phyloP scores from a whole-genome alignment of 768 basidiomycete genomes.

The Mycena vitilis region DNA sequence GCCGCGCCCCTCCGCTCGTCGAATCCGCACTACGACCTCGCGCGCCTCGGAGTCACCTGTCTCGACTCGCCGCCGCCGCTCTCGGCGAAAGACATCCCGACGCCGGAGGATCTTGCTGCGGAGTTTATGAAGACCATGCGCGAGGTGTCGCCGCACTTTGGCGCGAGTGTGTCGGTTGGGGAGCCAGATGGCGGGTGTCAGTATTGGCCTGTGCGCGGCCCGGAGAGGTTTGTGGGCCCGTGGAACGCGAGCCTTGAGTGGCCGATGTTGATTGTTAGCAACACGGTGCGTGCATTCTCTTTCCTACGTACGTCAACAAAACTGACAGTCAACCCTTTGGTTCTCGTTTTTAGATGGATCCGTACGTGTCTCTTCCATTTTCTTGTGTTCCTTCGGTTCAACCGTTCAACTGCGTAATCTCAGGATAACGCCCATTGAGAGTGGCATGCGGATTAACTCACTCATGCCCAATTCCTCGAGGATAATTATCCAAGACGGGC shows the following conservation, averaged over 20 bases:
- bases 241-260: slow-evolving; percentile 43
- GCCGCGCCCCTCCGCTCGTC: background rate
- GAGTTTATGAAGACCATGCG: slow-evolving; percentile 30
- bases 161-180: slow-evolving; percentile 32
- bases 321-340: background rate
- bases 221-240: slow-evolving; percentile 42
- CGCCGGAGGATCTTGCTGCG: slow-evolving; percentile 29
- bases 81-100: slow-evolving; percentile 11
- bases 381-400: background rate
- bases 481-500: slow-evolving; percentile 40
- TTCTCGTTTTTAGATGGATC: slow-evolving; percentile 26
- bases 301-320: background rate
- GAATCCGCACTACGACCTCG: slow-evolving; percentile 28
- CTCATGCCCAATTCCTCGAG: slow-evolving; percentile 40
- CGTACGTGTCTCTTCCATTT: slow-evolving; percentile 14
- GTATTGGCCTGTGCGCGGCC: slow-evolving; percentile 40
- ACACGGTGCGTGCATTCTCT: slow-evolving; percentile 29
- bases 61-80: slow-evolving; percentile 38
- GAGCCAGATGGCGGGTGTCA: slow-evolving; percentile 42
- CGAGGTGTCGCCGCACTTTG: slow-evolving; percentile 40
- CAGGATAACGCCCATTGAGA: slow-evolving; percentile 40
- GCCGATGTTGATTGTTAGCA: slow-evolving; percentile 45
- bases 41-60: slow-evolving; percentile 40
- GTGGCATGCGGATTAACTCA: slow-evolving; percentile 37
- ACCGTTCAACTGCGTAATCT: background rate